Evolutionary conservation across 2,329 filamentous ascomycete genomes (phyloP), one percentile per base, ranked within the genome.

Genomic region (Talaromyces atroroseus): DNA sequence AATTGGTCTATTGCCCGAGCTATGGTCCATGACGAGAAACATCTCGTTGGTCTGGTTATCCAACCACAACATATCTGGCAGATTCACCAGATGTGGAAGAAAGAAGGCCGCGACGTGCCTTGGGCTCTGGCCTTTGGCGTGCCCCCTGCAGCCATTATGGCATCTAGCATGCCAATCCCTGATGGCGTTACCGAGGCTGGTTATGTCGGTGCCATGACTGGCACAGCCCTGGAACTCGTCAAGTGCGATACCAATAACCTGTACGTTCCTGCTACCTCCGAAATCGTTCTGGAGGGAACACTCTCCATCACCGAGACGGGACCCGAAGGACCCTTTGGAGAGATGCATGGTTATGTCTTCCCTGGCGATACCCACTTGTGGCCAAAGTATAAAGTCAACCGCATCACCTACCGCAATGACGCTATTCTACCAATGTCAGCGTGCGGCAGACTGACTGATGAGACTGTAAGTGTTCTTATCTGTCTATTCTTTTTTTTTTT

Each of bases 181-280:
- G 75, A 76, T 18, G 76, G 77, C 0, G 66, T 80, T 0, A 74
- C 72, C 0, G 80, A 82, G 62, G 74, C 72, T 3, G 76, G 69
- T 1, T 82, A 80, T 52, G 68, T 80, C 5, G 78, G 79, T 1
- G 72, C 78, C 0, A 67, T 82, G 53, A 70, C 69, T 1, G 78
- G 78, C 2, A 58, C 64, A 0, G 66, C 78, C 0, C 56, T 81
- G 5, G 74, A 81, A 32, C 60, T 82, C 0, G 74, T 78, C 36
- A 81, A 80, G 60, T 81, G 78, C 54, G 79, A 81, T n/a, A 78
- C 73, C 0, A 82, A 78, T 55, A 68, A 75, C 23, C 62, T 82
- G 0, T 62, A 70, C 3, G 78, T 82, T 1, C 79, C 80, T 0
- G 78, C 79, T 0, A 79, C 74, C 54, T 63, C 69, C 0, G 79